Evolutionary conservation across 1,284 basidiomycete genomes (phyloP).

Genomic region (Pseudozyma hubeiensis): DNA sequence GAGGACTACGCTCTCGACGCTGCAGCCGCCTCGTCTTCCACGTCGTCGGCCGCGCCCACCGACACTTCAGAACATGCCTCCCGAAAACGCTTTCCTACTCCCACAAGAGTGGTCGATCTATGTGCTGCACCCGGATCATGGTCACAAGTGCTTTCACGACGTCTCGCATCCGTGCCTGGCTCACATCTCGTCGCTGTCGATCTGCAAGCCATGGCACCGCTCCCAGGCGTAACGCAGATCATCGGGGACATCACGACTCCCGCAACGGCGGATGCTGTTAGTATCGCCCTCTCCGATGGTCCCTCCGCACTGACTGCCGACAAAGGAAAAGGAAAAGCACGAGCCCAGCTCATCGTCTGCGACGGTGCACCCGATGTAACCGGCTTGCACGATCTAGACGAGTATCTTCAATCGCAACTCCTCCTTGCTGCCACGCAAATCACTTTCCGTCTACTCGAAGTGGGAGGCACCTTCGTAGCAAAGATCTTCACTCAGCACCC

Average conservation of each 20-base stretch:
- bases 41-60: conserved; percentile 4
- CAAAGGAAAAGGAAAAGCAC: conserved; percentile 63
- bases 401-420: conserved; percentile 74
- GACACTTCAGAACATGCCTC: conserved; percentile 3
- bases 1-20: conserved; percentile 34
- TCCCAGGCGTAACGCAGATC: conserved; percentile 72
- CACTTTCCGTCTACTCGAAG: conserved; percentile 72
- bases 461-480: conserved; percentile 73
- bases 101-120: conserved; percentile 72
- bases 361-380: conserved; percentile 76
- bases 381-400: conserved; percentile 74
- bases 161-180: conserved; percentile 58
- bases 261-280: conserved; percentile 72
- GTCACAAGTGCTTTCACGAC: conserved; percentile 69
- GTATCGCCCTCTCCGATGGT: conserved; percentile 69
- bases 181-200: conserved; percentile 72
- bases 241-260: conserved; percentile 74
- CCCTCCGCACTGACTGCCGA: conserved; percentile 8
- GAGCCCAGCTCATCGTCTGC: conserved; percentile 74
- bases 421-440: conserved; percentile 73
- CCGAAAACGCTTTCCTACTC: conserved; percentile 16
- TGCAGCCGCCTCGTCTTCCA: conserved; percentile 5
- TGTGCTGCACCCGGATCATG: conserved; percentile 74
- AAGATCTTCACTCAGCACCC: conserved; percentile 72
- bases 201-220: conserved; percentile 74